Conservation (phyloP, 768 basidiomycete genomes). For the Suillus subalutaceus region DNA sequence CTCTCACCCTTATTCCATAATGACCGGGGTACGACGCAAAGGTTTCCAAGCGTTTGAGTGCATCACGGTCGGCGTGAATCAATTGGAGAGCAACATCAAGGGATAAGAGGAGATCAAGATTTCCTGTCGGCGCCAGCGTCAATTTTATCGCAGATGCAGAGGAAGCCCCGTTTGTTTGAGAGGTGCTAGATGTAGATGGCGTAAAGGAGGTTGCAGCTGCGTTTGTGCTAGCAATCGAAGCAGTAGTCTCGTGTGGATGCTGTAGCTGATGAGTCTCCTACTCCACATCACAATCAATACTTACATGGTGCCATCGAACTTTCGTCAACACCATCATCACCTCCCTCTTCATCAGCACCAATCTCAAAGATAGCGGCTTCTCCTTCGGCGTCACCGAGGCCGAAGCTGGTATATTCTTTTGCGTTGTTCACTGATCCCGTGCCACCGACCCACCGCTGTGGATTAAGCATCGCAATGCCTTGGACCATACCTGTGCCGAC, state of each 20-base stretch:
- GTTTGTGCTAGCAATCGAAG: conserved; percentile 5
- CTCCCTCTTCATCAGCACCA: conserved; percentile 39
- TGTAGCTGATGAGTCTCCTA: conserved; percentile 21
- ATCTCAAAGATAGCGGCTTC: conserved; percentile 54
- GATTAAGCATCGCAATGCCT: conserved; percentile 89
- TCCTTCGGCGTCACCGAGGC: conserved; percentile 18
- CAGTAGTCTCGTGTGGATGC: conserved; percentile 1
- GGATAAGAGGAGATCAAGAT: conserved; percentile 85
- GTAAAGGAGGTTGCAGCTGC: conserved; percentile 6
- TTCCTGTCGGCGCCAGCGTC: conserved; percentile 33
- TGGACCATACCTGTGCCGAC: conserved; percentile 78
- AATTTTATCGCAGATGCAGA: background rate
- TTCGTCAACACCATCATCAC: conserved; percentile 23
- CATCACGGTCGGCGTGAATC: conserved; percentile 91
- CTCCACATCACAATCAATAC: conserved; percentile 4
- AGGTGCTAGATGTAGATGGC: background rate
- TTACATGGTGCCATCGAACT: background rate
- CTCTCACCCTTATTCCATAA: conserved; percentile 84
- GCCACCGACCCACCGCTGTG: conserved; percentile 76
- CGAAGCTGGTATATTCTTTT: conserved; percentile 26
- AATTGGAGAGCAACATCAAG: conserved; percentile 90
- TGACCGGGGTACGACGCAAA: conserved; percentile 87
- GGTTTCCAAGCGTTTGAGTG: conserved; percentile 89
- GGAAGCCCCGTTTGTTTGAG: background rate
- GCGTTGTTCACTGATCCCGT: conserved; percentile 13